These are phyloP conservation scores for Aspergillus ostianus DNA, from an alignment of 495 filamentous ascomycete species.

Conservation along the genomic window DNA sequence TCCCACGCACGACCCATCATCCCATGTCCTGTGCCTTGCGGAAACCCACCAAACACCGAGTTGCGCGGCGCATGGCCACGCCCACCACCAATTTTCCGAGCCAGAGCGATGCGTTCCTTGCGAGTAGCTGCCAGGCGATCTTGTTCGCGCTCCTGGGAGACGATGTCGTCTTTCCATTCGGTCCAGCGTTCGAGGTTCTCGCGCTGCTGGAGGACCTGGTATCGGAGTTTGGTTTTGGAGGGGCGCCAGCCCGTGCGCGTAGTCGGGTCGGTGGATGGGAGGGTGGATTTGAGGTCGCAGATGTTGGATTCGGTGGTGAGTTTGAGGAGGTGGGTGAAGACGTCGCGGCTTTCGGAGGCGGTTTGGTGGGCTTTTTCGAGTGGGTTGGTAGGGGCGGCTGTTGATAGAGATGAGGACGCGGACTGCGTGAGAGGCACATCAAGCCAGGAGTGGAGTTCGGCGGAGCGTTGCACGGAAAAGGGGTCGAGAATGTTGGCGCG, in stretches of 20 bases:
- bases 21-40: slow-evolving; percentile 38
- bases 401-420: slow-evolving; percentile 24
- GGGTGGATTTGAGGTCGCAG: slow-evolving; percentile 50
- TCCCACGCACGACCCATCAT: slow-evolving; percentile 50
- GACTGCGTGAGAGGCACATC: slow-evolving; percentile 57
- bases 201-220: slow-evolving; percentile 57
- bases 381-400: slow-evolving; percentile 32
- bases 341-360: slow-evolving; percentile 65
- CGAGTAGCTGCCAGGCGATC: slow-evolving; percentile 39
- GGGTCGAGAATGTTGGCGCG: slow-evolving; percentile 62
- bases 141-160: slow-evolving; percentile 43
- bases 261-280: slow-evolving; percentile 35
- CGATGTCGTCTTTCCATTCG: slow-evolving; percentile 60
- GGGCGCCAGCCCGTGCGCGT: slow-evolving; percentile 63
- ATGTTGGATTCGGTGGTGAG: slow-evolving; percentile 60
- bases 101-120: slow-evolving; percentile 30
- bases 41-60: slow-evolving; percentile 31
- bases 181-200: slow-evolving; percentile 61
- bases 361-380: slow-evolving; percentile 60
- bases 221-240: slow-evolving; percentile 54
- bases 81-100: slow-evolving; percentile 10
- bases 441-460: slow-evolving; percentile 55
- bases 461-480: slow-evolving; percentile 53
- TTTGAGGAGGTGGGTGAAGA: slow-evolving; percentile 67
- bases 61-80: slow-evolving; percentile 30